Conservation (phyloP, 2,329 filamentous ascomycete genomes). For the Aspergillus piperis region DNA sequence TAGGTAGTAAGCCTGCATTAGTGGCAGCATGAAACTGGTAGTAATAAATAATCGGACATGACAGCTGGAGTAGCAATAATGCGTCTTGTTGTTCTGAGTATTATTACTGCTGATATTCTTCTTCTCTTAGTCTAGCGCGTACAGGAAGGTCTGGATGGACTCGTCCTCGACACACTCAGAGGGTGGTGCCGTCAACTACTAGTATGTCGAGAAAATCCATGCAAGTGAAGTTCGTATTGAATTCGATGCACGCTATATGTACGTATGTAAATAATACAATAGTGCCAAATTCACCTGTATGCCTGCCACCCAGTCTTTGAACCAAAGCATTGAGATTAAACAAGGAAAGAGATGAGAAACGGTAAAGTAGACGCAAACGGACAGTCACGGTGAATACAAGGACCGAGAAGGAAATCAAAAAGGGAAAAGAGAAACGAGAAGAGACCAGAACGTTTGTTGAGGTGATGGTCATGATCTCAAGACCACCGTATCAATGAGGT, state of each 20-base stretch:
- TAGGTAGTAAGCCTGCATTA: no score
- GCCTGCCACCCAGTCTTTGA: constrained; percentile 5
- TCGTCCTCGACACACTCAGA: no score
- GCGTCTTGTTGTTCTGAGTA: no score
- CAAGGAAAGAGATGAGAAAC: constrained; percentile 14
- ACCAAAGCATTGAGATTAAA: background rate
- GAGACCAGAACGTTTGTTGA: no score
- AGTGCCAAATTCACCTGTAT: constrained; percentile 2
- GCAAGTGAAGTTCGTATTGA: background rate
- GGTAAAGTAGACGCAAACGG: background rate
- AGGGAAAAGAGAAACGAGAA: background rate
- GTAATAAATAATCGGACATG: no score
- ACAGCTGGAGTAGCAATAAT: no score
- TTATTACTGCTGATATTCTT: no score
- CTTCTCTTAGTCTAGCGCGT: no score
- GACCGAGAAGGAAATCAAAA: background rate
- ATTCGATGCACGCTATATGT: constrained; percentile 10
- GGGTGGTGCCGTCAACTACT: no score
- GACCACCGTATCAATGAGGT: background rate
- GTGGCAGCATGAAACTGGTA: no score
- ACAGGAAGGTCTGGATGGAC: no score
- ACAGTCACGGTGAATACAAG: background rate
- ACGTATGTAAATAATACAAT: constrained; percentile 16
- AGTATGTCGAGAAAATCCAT: background rate
- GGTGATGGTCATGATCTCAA: no score